Evolutionary conservation across 495 filamentous ascomycete species (phyloP), one percentile per base, ranked within the genome.

Genomic region (Annulohypoxylon maeteangense): DNA sequence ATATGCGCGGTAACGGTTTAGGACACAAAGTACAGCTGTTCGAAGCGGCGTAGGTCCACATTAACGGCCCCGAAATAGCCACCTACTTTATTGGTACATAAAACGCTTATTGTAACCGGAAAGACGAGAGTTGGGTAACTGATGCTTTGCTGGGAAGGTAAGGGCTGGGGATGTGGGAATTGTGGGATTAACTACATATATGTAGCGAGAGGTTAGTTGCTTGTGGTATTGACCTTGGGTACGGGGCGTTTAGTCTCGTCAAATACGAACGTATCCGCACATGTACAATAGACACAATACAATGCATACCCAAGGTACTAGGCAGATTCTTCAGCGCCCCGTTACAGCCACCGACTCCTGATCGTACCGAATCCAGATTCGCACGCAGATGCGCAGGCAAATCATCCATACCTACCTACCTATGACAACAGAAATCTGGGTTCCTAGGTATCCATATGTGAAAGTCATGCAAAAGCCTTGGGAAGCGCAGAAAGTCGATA

Each of bases 1-100:
- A 63, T 53, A 53, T 63, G 60, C 60, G 31, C 7, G 38, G 6
- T 20, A 25, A 7, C 34, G 16, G 18, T 63, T 40, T 62, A 50
- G 59, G 59, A 51, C 29, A 32, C 1, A 32, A 3, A 10, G 18
- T n/a, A 18, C 14, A 44, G 51, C 10, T 25, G 40, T n/a, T 22
- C 29, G 29, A 45, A 32, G 57, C 23, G 22, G 47, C 12, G 22
- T 40, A 1, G 12, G 45, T 25, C 22, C 45, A 23, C 10, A 50
- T 25, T 10, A 8, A 22, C 45, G 45, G 47, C 8, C 22, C 23
- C 47, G 23, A 29, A n/a, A 14, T n/a, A 51, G 47, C 47, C 22
- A 51, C 47, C 12, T 51, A 27, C 47, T 51, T 51, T 25, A 40
- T 40, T 40, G 27, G 27, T 36, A 36, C 32, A 36, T 36, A 36